Conservation (phyloP, 108 stramenopile genomes). For the Skeletonema marinoi region DNA sequence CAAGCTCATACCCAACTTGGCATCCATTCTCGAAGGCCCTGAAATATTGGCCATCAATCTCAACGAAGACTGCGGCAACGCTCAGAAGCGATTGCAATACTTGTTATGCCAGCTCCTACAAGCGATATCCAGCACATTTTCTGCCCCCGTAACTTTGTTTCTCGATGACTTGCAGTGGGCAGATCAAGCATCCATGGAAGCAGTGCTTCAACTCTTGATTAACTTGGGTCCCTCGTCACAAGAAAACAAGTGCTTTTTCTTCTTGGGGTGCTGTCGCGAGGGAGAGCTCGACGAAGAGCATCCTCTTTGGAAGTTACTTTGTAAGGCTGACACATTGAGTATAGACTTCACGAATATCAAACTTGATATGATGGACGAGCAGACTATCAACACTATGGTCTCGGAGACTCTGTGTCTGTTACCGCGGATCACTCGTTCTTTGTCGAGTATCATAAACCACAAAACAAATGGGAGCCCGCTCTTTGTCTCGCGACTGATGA, state of each 20-base stretch:
- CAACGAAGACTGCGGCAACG: neutral
- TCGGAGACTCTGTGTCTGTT: conserved; percentile 7
- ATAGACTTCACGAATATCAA: neutral
- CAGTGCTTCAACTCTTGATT: conserved; percentile 7
- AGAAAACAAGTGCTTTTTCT: neutral
- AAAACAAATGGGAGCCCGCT: conserved; percentile 23
- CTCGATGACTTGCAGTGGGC: neutral
- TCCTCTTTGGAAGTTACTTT: conserved; percentile 7
- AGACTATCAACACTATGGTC: neutral
- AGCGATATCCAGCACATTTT: conserved; percentile 7
- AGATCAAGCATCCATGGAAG: conserved; percentile 11
- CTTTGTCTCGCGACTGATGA: conserved; percentile 10
- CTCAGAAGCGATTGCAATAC: conserved; percentile 18
- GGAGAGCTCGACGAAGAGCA: conserved; percentile 6
- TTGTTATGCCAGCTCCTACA: conserved; percentile 20
- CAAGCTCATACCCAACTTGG: too few relatives aligned
- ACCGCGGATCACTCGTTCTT: conserved; percentile 5
- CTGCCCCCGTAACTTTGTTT: neutral
- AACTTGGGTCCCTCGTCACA: neutral
- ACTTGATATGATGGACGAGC: conserved; percentile 8
- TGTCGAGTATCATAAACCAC: conserved; percentile 7
- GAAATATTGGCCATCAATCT: neutral
- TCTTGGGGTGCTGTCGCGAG: neutral
- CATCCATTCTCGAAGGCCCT: too few relatives aligned
- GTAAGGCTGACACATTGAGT: neutral